These are phyloP conservation scores for Cladorrhinum sp. DNA, from an alignment of 2,329 filamentous ascomycete species.

Conservation along the genomic window DNA sequence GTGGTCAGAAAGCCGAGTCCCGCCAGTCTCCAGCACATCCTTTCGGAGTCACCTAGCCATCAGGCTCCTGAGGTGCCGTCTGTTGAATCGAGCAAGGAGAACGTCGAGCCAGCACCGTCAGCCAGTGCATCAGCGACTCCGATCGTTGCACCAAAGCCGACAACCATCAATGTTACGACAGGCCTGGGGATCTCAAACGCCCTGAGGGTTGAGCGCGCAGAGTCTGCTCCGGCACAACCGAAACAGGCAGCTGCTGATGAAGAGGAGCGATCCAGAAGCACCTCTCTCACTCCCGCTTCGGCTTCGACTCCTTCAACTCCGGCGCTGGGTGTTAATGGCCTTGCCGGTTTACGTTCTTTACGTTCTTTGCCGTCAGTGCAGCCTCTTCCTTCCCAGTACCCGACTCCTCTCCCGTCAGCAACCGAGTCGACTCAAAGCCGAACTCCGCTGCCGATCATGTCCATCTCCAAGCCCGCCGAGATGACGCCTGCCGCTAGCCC, in stretches of 20 bases:
- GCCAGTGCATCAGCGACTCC: background rate
- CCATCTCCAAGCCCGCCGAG: background rate
- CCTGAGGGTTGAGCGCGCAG: background rate
- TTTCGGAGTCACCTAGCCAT: slow-evolving; percentile 10
- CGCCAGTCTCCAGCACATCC: slow-evolving; percentile 23
- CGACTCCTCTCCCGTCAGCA: slow-evolving; percentile 1
- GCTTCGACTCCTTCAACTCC: background rate
- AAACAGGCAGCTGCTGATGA: background rate
- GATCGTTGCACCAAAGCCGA: background rate
- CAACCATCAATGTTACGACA: background rate
- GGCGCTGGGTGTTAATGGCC: background rate
- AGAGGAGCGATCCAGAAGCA: background rate
- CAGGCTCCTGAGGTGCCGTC: background rate
- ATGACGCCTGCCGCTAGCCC: slow-evolving; percentile 1
- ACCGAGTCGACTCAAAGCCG: background rate
- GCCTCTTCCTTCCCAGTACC: slow-evolving; percentile 1
- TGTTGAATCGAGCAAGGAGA: slow-evolving; percentile 1
- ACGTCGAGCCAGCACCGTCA: background rate
- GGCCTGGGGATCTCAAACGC: background rate
- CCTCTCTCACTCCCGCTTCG: background rate
- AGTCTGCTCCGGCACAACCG: background rate
- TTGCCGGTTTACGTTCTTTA: background rate
- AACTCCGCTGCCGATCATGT: background rate
- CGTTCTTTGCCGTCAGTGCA: background rate
- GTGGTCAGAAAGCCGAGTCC: slow-evolving; percentile 16